phyloP scores from a whole-genome alignment of 345 rosid species.

The Zanthoxylum bungeanum region DNA sequence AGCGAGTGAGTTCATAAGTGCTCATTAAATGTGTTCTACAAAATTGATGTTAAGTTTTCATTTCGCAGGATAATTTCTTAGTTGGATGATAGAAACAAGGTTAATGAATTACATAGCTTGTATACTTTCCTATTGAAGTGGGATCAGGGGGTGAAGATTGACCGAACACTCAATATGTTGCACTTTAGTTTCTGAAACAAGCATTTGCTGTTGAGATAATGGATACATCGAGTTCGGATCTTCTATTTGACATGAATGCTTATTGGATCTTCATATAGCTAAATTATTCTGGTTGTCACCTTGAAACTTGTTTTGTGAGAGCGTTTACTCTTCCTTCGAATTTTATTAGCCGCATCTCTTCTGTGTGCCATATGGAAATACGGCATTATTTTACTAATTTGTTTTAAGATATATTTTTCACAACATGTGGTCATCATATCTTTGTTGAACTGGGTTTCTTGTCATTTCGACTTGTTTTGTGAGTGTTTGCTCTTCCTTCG shows the following conservation, averaged over 20 bases:
- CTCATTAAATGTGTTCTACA: neutral
- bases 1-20: conserved; percentile 44
- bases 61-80: neutral
- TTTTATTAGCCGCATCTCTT: neutral
- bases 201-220: neutral
- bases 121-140: neutral
- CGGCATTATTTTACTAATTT: too few relatives aligned
- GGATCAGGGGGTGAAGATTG: neutral
- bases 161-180: neutral
- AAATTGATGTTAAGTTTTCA: neutral
- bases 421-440: neutral
- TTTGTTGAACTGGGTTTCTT: neutral
- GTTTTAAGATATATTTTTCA: neutral
- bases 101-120: neutral
- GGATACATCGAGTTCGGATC: neutral
- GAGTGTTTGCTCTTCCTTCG: neutral
- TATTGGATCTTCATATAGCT: neutral
- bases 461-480: too few relatives aligned
- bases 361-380: too few relatives aligned
- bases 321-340: neutral
- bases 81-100: neutral
- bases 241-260: neutral
- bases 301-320: neutral
- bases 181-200: neutral
- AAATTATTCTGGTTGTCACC: neutral